phyloP scores from a whole-genome alignment of 192 early-diverging fungal species.

The Coemansia sp. region DNA sequence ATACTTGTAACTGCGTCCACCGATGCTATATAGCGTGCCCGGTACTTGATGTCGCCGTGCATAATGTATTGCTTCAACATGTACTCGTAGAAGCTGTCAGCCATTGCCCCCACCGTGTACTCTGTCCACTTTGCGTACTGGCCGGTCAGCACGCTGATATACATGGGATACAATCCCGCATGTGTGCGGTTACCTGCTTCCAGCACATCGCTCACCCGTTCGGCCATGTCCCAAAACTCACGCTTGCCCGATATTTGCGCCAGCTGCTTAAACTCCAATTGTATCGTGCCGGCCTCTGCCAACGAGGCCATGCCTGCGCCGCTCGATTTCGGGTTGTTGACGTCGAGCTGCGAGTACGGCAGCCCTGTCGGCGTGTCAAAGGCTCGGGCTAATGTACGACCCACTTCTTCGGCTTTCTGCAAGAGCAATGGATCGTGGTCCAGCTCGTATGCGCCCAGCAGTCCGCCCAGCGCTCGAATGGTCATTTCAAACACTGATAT shows the following conservation, averaged over 20 bases:
- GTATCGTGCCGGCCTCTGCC: slow-evolving; percentile 80
- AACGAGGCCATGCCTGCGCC: slow-evolving; percentile 11
- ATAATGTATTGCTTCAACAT: slow-evolving; percentile 85
- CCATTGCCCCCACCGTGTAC: slow-evolving; percentile 74
- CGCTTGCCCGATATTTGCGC: slow-evolving; percentile 70
- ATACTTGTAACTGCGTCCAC: slow-evolving; percentile 62
- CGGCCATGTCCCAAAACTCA: slow-evolving; percentile 71
- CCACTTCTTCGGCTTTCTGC: slow-evolving; percentile 73
- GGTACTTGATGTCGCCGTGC: slow-evolving; percentile 66
- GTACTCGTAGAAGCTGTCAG: slow-evolving; percentile 97
- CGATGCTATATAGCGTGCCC: slow-evolving; percentile 65
- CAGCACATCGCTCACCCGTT: slow-evolving; percentile 59
- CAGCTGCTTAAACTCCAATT: slow-evolving; percentile 86
- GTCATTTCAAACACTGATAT: slow-evolving; percentile 75
- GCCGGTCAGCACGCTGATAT: slow-evolving; percentile 30
- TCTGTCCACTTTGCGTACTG: slow-evolving; percentile 25
- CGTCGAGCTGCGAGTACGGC: slow-evolving; percentile 64
- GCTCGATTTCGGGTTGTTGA: slow-evolving; percentile 12
- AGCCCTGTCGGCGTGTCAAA: slow-evolving; percentile 69
- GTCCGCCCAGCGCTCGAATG: slow-evolving; percentile 81
- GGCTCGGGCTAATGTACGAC: slow-evolving; percentile 67
- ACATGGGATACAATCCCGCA: slow-evolving; percentile 79
- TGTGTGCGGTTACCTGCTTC: slow-evolving; percentile 40
- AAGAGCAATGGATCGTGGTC: slow-evolving; percentile 64
- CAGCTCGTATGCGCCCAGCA: slow-evolving; percentile 79